A percentile compares a stretch with the other conserved stretches of the same genome.
Evolutionary conservation across 495 filamentous ascomycete species (phyloP).

Genomic region (Aspergillus avenaceus): DNA sequence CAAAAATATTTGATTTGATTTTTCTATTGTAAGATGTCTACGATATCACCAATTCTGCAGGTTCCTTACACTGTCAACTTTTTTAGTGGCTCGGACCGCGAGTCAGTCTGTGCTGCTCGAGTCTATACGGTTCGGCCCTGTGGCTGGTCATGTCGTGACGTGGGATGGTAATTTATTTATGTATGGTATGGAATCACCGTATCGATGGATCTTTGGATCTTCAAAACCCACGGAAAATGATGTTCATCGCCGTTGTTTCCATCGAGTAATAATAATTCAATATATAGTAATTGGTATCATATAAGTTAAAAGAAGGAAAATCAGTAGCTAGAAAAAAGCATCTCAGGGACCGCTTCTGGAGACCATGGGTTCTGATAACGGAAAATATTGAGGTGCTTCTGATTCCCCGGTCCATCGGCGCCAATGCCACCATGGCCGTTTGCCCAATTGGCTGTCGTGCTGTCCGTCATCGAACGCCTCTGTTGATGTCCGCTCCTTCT

Average conservation of each 20-base stretch:
- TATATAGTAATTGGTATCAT: neutral
- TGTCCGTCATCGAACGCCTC: slow-evolving; percentile 20
- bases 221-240: no score
- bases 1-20: neutral
- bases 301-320: no score
- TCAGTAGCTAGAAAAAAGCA: neutral
- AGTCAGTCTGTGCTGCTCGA: neutral
- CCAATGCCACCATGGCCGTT: slow-evolving; percentile 35
- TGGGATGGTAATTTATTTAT: neutral
- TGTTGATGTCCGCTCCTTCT: slow-evolving; percentile 15
- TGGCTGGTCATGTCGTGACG: neutral
- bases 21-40: neutral
- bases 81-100: neutral
- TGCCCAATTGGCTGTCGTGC: neutral
- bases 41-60: neutral
- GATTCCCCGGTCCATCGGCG: slow-evolving; percentile 22
- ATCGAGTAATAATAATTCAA: no score
- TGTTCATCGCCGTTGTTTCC: no score
- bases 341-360: neutral
- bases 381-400: slow-evolving; percentile 25
- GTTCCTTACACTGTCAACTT: no score
- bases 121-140: neutral
- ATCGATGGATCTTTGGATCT: no score
- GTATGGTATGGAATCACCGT: neutral
- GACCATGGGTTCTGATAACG: slow-evolving; percentile 22